Evolutionary conservation across 352 stramenopile species (phyloP), one percentile per base, ranked within the genome.

Genomic region (Phytophthora pluvialis): DNA sequence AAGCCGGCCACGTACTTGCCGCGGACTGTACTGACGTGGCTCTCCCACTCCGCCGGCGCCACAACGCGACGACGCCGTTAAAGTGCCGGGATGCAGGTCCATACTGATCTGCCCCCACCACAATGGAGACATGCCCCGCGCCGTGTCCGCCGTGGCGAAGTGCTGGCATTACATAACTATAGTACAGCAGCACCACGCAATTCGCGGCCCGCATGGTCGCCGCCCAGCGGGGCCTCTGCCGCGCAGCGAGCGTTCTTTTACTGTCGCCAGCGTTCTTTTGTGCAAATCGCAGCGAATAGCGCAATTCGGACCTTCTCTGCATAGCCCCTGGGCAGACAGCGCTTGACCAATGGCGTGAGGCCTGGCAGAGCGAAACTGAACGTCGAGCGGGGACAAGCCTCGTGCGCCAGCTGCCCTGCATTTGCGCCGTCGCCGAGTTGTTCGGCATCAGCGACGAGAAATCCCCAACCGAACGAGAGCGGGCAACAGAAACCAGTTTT

Each of bases 311-410:
- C 31, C 42, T 59, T 67, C 49, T 72, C 16, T 63, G 56, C 13
- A 16, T 32, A 6, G 15, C 25, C 32, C 42, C 9, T 26, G 35
- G 51, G 53, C 44, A 60, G 58, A 60, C 47, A 31, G 45, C 33
- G 12, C 47, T 70, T 29, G 53, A 49, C 67, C 67, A 75, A 75
- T 75, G 35, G 58, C 35, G 52, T 40, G 38, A 35, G 48, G 32
- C 7, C 49, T 51, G n/a, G 33, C 44, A 60, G 40, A 65, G 35
- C 63, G 57, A 75, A 75, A 75, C 67, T 75, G 67, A 75, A 75
- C 67, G 51, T 70, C 40, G 52, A 47, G 28, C 49, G 36, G 42
- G 50, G 40, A 67, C 40, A 54, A 60, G 16, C 48, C 31, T 31
- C 40, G 21, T 15, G 10, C 33, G 32, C 35, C 43, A 67, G 47